phyloP scores from a whole-genome alignment of 257 asterid genomes.

The Lavandula angustifolia region DNA sequence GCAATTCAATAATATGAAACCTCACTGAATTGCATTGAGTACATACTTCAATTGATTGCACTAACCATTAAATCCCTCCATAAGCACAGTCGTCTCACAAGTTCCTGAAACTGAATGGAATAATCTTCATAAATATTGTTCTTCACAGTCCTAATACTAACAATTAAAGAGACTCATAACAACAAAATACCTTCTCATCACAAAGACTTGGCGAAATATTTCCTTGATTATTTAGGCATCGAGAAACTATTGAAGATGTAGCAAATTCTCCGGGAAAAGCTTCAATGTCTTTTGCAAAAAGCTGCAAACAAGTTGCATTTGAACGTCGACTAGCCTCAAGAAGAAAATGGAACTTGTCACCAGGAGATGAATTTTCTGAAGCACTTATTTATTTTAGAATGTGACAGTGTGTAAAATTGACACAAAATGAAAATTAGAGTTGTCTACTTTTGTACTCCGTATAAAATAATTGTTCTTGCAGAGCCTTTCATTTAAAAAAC shows the following conservation, averaged over 20 bases:
- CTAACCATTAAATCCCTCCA: slow-evolving; percentile 99
- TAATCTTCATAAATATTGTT: slow-evolving; percentile 35
- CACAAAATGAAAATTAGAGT: slow-evolving; percentile 11
- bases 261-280: slow-evolving; percentile 84
- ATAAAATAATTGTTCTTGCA: slow-evolving; percentile 20
- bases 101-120: slow-evolving; percentile 74
- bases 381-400: slow-evolving; percentile 54
- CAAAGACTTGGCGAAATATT: slow-evolving; percentile 41
- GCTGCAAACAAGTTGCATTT: slow-evolving; percentile 74
- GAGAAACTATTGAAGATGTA: slow-evolving; percentile 81
- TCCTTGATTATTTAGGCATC: slow-evolving; percentile 67
- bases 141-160: slow-evolving; percentile 15
- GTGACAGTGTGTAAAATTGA: slow-evolving; percentile 29
- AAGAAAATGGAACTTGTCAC: slow-evolving; percentile 70
- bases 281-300: slow-evolving; percentile 76
- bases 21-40: not conserved
- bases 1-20: slow-evolving; percentile 4
- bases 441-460: slow-evolving; percentile 19
- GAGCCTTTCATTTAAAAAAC: slow-evolving; percentile 2
- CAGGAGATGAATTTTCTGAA: slow-evolving; percentile 81
- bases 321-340: slow-evolving; percentile 95
- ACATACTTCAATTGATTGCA: slow-evolving; percentile 15
- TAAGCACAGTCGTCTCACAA: slow-evolving; percentile 71
- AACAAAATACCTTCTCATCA: slow-evolving; percentile 53
- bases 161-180: slow-evolving; percentile 19